Evolutionary conservation across 306 rosid genomes (phyloP), one percentile per base, ranked within the genome.

Genomic region (Acacia confusa): DNA sequence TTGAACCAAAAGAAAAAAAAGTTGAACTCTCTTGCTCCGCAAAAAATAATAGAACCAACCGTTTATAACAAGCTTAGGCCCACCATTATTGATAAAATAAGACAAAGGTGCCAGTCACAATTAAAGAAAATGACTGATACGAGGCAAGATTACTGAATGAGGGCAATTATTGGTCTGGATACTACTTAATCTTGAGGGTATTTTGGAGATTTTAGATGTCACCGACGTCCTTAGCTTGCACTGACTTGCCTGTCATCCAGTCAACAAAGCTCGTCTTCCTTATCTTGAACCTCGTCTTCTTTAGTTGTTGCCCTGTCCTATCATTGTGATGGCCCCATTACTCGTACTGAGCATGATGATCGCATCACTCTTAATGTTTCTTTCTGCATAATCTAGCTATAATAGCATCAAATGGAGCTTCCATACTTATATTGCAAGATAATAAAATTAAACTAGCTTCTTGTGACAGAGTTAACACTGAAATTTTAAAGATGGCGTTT

Each of bases 401-500:
- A 7, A 50, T 19, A 25, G 22, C 50, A 41, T 22, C 38, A 41
- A n/a, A 20, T 61, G 74, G 28, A 43, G 47, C 41, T 20, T 69
- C 22, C 38, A 75, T 55, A 55, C 74, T 78, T 82, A 58, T 67
- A 20, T 65, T 44, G 14, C 79, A 71, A 74, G 53, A 24, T 16
- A 63, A 47, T 79, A 61, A 78, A 83, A 73, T 52, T 74, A 77
- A 68, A 43, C 36, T 52, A 66, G 66, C 70, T 82, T 87, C 68
- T 66, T 82, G 85, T 2, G 65, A 38, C 90, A 66, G 96, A 86
- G 32, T 69, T 88, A 92, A 30, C 60, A 70, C 78, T 2, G 88
- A 89, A 4, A 57, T 92, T 68, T 71, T 94, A 86, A 85, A 85
- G 83, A 86, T 85, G 91, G 98, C 94, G 50, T 92, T 86, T 79